These are phyloP conservation scores for Ceriops tagal DNA, from an alignment of 345 rosid species.

Conservation along the genomic window DNA sequence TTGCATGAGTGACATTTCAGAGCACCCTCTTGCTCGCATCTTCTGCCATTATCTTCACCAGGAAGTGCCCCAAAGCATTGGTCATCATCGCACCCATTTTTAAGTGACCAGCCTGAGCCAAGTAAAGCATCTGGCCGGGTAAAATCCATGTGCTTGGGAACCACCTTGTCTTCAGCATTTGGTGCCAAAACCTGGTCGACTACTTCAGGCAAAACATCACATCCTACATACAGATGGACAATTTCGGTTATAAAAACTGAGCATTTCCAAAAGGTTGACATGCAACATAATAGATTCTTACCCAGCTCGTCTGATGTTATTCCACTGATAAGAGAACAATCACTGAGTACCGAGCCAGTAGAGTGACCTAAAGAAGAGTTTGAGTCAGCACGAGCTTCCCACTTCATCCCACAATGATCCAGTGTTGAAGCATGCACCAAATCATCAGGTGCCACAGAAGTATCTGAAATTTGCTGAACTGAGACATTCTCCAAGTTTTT, in stretches of 20 bases:
- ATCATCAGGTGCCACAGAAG: slow-evolving; percentile 16
- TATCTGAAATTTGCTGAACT: slow-evolving; percentile 6
- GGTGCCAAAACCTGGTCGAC: slow-evolving; percentile 6
- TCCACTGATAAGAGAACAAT: slow-evolving; percentile 31
- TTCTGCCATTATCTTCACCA: background rate
- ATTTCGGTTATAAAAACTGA: background rate
- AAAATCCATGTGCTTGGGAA: slow-evolving; percentile 3
- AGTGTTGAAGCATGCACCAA: background rate
- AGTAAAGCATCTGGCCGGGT: slow-evolving; percentile 26
- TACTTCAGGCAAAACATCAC: slow-evolving; percentile 17
- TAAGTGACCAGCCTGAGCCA: slow-evolving; percentile 21
- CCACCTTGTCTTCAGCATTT: slow-evolving; percentile 12
- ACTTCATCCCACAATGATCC: slow-evolving; percentile 12
- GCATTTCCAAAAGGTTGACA: background rate
- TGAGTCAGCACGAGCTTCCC: slow-evolving; percentile 26
- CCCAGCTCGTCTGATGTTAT: slow-evolving; percentile 31
- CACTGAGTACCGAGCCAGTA: slow-evolving; percentile 29
- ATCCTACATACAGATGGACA: slow-evolving; percentile 24
- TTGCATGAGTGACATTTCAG: slow-evolving; percentile 10
- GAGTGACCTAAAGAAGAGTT: slow-evolving; percentile 38
- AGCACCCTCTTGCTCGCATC: background rate
- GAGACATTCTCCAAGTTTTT: slow-evolving; percentile 13
- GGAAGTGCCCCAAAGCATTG: slow-evolving; percentile 18
- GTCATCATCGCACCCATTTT: slow-evolving; percentile 10
- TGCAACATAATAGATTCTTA: slow-evolving; percentile 11